These are phyloP conservation scores for Dioszegia aurantiaca DNA, from an alignment of 768 basidiomycete species.

Conservation along the genomic window DNA sequence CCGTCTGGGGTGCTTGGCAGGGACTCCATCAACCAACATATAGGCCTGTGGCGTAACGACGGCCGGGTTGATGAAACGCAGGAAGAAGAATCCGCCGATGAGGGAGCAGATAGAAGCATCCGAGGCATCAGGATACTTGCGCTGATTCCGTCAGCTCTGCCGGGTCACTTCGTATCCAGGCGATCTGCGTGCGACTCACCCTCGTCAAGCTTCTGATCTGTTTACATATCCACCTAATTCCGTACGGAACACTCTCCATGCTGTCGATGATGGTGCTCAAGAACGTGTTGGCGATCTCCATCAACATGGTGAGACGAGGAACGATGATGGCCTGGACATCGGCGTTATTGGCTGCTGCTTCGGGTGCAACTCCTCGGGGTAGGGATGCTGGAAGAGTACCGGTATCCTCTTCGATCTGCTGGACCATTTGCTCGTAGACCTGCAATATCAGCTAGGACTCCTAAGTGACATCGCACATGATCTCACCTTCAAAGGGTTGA, in stretches of 20 bases:
- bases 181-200: constrained; percentile 55
- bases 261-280: constrained; percentile 96
- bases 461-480: not conserved
- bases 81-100: constrained; percentile 99
- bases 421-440: constrained; percentile 99
- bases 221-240: constrained; percentile 99
- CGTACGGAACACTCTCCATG: constrained; percentile 97
- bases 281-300: constrained; percentile 99
- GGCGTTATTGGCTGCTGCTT: constrained; percentile 85
- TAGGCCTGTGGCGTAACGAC: constrained; percentile 99
- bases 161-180: not conserved
- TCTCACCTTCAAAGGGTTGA: constrained; percentile 91
- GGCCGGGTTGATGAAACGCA: constrained; percentile 98
- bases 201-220: constrained; percentile 94
- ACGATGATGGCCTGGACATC: constrained; percentile 99
- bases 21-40: constrained; percentile 97
- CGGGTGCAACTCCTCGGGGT: constrained; percentile 88
- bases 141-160: constrained; percentile 56
- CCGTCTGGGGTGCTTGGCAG: constrained; percentile 93
- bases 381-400: constrained; percentile 85
- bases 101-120: constrained; percentile 98
- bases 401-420: constrained; percentile 96
- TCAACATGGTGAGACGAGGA: constrained; percentile 94
- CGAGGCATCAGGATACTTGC: constrained; percentile 97
- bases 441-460: constrained; percentile 44